Evolutionary conservation across 805 yeast species (phyloP).

Genomic region (Debaryomyces hansenii): DNA sequence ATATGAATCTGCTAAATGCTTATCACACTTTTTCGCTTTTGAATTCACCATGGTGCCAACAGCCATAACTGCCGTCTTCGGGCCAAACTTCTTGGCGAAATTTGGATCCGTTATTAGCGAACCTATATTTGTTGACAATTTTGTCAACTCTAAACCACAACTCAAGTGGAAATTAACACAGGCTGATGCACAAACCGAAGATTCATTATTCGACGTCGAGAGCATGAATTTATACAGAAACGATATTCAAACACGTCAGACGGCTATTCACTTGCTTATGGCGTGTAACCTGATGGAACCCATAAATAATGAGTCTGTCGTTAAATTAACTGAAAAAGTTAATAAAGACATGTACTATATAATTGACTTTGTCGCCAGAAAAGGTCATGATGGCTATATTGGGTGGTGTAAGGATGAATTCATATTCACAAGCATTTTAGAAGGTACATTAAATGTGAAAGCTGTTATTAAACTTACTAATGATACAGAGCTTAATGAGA

Average conservation of each 20-base stretch:
- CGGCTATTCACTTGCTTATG: not conserved
- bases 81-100: not conserved
- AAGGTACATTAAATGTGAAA: conserved; percentile 2
- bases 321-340: not conserved
- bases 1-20: conserved; percentile 41
- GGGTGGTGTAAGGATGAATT: conserved; percentile 16
- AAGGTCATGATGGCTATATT: conserved; percentile 10
- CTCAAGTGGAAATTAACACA: not conserved
- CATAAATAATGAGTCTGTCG: not conserved
- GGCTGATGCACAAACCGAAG: conserved; percentile 12
- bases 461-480: not conserved
- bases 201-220: conserved; percentile 63
- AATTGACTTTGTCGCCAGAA: conserved; percentile 1
- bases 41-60: not conserved
- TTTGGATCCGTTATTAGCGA: not conserved
- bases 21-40: conserved; percentile 29
- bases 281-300: not conserved
- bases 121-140: not conserved
- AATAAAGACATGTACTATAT: not conserved
- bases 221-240: conserved; percentile 66
- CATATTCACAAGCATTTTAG: conserved; percentile 6
- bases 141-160: not conserved
- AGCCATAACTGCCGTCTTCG: not conserved
- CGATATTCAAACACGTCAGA: conserved; percentile 17
- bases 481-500: not conserved